phyloP scores from a whole-genome alignment of 768 basidiomycete genomes.

The Serendipita sp. region DNA sequence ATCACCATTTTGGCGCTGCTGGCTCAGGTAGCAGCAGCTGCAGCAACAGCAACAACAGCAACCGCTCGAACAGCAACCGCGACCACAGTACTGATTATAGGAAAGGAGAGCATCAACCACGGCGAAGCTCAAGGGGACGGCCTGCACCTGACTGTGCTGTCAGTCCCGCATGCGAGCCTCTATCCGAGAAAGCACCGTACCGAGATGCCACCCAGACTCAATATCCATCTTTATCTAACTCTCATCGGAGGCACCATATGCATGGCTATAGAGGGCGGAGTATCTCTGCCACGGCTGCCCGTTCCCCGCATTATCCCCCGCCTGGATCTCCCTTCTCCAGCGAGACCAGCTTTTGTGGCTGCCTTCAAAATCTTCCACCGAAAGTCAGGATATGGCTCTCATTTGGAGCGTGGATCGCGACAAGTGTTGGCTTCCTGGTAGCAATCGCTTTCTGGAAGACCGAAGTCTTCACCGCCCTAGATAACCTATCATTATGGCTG shows the following conservation, averaged over 20 bases:
- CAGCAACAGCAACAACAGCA: background rate
- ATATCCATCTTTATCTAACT: background rate
- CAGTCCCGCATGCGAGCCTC: background rate
- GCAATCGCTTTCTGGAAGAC: constrained; percentile 74
- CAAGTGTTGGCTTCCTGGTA: constrained; percentile 59
- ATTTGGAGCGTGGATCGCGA: constrained; percentile 57
- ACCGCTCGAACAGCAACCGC: background rate
- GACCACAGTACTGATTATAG: background rate
- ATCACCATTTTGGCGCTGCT: too few species aligned
- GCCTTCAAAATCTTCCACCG: background rate
- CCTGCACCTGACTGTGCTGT: background rate
- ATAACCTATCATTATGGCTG: constrained; percentile 65
- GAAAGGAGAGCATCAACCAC: background rate
- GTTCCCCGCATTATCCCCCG: background rate
- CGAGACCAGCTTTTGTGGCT: background rate
- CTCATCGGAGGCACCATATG: background rate
- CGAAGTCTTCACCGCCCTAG: constrained; percentile 73
- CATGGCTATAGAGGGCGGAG: background rate
- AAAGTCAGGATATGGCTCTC: constrained; percentile 39
- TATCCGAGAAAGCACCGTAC: background rate
- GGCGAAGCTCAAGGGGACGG: too few species aligned
- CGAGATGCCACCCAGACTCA: background rate
- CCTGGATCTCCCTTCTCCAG: background rate
- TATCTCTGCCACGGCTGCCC: background rate
- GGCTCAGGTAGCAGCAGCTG: background rate